phyloP scores from a whole-genome alignment of 2,329 filamentous ascomycete genomes.

The Penicillium sp. region DNA sequence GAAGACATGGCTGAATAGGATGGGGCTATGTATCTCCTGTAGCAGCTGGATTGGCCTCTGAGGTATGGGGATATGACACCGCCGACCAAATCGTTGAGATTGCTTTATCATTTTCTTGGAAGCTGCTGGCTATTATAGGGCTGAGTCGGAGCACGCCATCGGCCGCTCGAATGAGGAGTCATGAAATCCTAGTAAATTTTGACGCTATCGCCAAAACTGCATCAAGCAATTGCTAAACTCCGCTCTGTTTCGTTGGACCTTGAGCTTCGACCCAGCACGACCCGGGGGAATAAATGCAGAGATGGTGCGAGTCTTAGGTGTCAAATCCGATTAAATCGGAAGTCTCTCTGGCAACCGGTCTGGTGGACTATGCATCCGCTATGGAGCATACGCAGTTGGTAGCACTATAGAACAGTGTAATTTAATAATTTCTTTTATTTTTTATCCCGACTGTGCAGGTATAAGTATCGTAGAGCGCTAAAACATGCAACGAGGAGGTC shows the following conservation, averaged over 20 bases:
- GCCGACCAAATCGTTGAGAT: not conserved
- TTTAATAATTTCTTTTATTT: conserved; percentile 13
- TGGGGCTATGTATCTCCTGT: not conserved
- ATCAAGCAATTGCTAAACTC: not conserved
- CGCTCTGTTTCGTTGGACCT: not conserved
- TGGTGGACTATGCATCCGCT: not conserved
- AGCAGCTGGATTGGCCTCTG: not conserved
- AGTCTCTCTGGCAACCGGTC: not conserved
- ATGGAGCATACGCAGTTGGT: not conserved
- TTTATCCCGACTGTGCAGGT: conserved; percentile 3
- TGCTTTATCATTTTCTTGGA: not conserved
- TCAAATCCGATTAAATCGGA: not conserved
- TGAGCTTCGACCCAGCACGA: not conserved
- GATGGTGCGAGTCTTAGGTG: not conserved
- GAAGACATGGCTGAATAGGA: not conserved
- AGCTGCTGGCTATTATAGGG: not conserved
- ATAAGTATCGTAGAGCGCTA: conserved; percentile 11
- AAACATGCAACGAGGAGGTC: conserved; percentile 1
- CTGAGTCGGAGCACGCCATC: conserved; percentile 1
- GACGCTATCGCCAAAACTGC: not conserved
- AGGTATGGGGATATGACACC: not conserved
- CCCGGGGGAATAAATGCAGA: not conserved
- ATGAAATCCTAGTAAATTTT: not conserved
- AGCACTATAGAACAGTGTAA: not conserved
- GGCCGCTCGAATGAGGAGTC: not conserved